A percentile compares a stretch with the other conserved stretches of the same genome.
Conservation (phyloP, 257 asterid genomes). For the Penstemon newberryi region DNA sequence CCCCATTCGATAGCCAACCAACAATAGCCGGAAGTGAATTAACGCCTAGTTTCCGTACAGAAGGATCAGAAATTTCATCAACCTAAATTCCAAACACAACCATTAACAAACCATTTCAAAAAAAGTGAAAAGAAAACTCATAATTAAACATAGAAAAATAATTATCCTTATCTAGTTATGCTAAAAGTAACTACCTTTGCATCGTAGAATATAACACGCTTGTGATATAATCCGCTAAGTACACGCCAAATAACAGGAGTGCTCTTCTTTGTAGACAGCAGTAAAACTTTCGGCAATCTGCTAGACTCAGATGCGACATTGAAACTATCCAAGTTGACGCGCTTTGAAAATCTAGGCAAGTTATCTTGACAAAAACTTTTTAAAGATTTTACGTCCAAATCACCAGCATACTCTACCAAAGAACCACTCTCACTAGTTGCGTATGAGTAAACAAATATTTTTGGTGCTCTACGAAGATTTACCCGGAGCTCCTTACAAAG, state of each 20-base stretch:
- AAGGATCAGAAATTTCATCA: constrained; percentile 58
- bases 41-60: constrained; percentile 56
- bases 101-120: constrained; percentile 20
- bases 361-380: constrained; percentile 69
- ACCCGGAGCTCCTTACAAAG: constrained; percentile 77
- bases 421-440: constrained; percentile 56
- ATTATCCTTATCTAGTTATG: neutral
- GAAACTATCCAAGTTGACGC: constrained; percentile 53
- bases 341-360: constrained; percentile 83
- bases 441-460: constrained; percentile 62
- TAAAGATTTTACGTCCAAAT: constrained; percentile 54
- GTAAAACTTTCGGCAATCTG: constrained; percentile 70
- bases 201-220: constrained; percentile 68
- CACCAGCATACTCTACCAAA: constrained; percentile 72
- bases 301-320: constrained; percentile 50
- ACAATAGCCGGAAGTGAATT: constrained; percentile 82
- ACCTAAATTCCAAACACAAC: constrained; percentile 44
- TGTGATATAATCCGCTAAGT: constrained; percentile 77
- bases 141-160: neutral
- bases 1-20: constrained; percentile 88
- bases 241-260: constrained; percentile 93
- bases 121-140: neutral
- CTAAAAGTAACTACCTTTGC: constrained; percentile 53
- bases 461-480: constrained; percentile 59
- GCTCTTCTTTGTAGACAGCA: constrained; percentile 80